Conservation (phyloP, 192 early-diverging fungal genomes). For the Linnemannia schmuckeri region DNA sequence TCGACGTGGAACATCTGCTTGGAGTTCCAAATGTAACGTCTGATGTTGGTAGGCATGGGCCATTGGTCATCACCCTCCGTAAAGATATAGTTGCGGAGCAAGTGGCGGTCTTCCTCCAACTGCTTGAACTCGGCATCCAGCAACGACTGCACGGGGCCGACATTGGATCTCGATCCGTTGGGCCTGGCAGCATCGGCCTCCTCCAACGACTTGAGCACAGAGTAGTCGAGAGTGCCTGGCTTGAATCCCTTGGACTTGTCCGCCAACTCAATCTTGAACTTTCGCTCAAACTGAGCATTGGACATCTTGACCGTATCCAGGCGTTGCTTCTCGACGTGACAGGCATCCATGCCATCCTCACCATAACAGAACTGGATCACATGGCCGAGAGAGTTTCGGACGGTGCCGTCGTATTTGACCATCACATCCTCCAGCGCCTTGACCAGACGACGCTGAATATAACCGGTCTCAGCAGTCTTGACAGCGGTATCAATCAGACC, state of each 20-base stretch:
- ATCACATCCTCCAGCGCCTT: constrained; percentile 98
- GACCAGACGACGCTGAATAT: constrained; percentile 98
- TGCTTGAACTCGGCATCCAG: constrained; percentile 88
- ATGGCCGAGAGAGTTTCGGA: constrained; percentile 93
- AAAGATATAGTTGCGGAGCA: constrained; percentile 87
- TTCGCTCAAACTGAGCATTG: constrained; percentile 80
- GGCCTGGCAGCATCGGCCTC: constrained; percentile 66
- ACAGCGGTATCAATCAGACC: constrained; percentile 99
- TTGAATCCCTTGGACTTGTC: constrained; percentile 75
- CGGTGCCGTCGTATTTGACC: constrained; percentile 98
- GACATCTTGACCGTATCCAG: constrained; percentile 78
- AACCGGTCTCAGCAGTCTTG: constrained; percentile 99
- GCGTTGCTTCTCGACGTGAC: constrained; percentile 86
- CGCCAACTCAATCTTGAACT: constrained; percentile 87
- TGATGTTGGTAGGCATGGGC: constrained; percentile 93
- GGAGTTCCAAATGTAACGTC: constrained; percentile 91
- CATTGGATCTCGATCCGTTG: not conserved
- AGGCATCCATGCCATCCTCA: constrained; percentile 98
- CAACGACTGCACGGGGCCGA: constrained; percentile 40
- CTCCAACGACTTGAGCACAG: constrained; percentile 82
- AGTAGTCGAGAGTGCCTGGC: constrained; percentile 76
- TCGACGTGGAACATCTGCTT: constrained; percentile 91
- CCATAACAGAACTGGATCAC: constrained; percentile 98
- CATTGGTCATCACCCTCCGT: constrained; percentile 77
- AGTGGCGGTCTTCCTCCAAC: constrained; percentile 80